Evolutionary conservation across 2,329 filamentous ascomycete species (phyloP), one percentile per base, ranked within the genome.

Genomic region (Diaporthe helianthi): DNA sequence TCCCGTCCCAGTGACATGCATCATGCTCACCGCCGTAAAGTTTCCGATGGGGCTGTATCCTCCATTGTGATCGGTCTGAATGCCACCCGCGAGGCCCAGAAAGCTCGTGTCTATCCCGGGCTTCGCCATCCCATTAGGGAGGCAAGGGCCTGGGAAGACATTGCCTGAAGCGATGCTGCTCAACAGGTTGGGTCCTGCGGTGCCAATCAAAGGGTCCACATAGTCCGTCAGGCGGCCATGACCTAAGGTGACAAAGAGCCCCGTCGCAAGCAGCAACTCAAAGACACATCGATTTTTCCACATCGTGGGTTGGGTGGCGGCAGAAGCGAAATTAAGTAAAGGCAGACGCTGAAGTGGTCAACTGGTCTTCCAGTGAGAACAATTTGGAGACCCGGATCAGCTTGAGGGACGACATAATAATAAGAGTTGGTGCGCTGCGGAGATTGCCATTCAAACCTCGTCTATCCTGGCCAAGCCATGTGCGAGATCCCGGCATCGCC

Each of bases 61-160:
- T 13, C 49, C 67, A 51, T 69, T 69, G 49, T 52, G 49, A 15
- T 69, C 67, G 1, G 41, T 58, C 26, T 61, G 55, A 33, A 60
- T 64, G 7, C 63, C 58, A 13, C 49, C 67, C 13, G 52, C 22
- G 19, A 69, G 41, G 4, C 67, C 67, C 6, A 29, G 46, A 38
- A 51, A 69, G 24, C 67, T 69, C 7, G 67, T 69, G 7, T 69
- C 67, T 24, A 69, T 69, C n/a, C 67, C 67, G 19, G 64, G 58
- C 31, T 69, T 69, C 24, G 67, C 67, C 67, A 69, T 69, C 19
- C 38, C 47, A 24, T 63, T 65, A 2, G 67, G 67, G 19, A 64
- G 51, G 12, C 58, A 63, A 2, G 67, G 58, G 9, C 67, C 67
- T 0, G 67, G 60, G 19, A 69, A 69, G 31, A 65, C 60, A 49